These are phyloP conservation scores for Chrysoporthe deuterocubensis DNA, from an alignment of 2,329 filamentous ascomycete genomes.

Conservation along the genomic window DNA sequence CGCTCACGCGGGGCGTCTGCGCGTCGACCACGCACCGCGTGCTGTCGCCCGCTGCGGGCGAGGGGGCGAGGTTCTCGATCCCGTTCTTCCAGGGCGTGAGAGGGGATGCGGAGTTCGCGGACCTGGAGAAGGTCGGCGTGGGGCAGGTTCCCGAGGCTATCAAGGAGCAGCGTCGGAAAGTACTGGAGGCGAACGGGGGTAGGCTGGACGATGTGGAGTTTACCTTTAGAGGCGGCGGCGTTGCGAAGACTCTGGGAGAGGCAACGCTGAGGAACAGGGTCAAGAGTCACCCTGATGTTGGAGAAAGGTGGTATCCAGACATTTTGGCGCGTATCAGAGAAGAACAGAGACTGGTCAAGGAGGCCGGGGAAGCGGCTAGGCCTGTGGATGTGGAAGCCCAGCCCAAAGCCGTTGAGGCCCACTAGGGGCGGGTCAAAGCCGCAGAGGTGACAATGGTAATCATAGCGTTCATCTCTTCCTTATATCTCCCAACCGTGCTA, in stretches of 20 bases:
- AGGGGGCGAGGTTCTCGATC: conserved; percentile 76
- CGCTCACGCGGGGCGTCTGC: conserved; percentile 81
- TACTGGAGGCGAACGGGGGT: conserved; percentile 61
- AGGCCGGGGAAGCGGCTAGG: conserved; percentile 32
- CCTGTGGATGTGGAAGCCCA: conserved; percentile 32
- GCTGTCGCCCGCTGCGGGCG: conserved; percentile 70
- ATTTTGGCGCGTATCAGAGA: conserved; percentile 61
- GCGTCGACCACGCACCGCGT: conserved; percentile 83
- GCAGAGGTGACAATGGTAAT: too few species aligned
- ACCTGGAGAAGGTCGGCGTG: conserved; percentile 67
- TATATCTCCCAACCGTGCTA: not conserved
- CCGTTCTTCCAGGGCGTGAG: conserved; percentile 90
- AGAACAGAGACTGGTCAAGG: conserved; percentile 53
- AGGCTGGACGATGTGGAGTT: conserved; percentile 81
- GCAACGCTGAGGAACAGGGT: conserved; percentile 83
- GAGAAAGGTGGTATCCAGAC: conserved; percentile 78
- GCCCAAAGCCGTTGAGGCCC: conserved; percentile 43
- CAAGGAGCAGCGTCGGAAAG: conserved; percentile 60
- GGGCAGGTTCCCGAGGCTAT: conserved; percentile 65
- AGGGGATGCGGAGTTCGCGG: conserved; percentile 78
- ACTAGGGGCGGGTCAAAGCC: conserved; percentile 34
- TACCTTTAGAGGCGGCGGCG: conserved; percentile 74
- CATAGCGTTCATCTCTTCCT: not conserved
- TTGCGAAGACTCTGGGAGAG: conserved; percentile 73
- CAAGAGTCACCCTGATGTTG: conserved; percentile 87